Conservation (phyloP, 176 grass and related monocot species). For the Bolboschoenus planiculmis region DNA sequence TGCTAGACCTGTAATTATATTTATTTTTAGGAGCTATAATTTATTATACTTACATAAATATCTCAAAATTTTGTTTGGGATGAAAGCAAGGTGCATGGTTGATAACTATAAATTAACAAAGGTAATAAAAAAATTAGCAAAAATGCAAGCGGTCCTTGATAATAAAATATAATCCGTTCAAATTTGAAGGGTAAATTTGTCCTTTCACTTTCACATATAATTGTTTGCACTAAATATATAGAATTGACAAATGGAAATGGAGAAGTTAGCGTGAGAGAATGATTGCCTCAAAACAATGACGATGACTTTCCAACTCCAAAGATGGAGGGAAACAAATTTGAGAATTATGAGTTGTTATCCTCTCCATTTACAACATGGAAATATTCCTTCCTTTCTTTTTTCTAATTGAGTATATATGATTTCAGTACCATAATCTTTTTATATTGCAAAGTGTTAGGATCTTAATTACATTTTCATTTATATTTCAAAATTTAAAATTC, state of each 20-base stretch:
- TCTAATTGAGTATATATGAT: background rate
- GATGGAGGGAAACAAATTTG: background rate
- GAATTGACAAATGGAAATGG: constrained; percentile 28
- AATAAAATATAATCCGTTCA: background rate
- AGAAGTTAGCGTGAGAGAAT: constrained; percentile 30
- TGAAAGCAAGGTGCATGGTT: background rate
- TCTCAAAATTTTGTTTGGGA: background rate
- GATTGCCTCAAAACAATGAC: constrained; percentile 35
- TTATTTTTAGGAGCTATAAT: too few species aligned
- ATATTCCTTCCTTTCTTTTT: constrained; percentile 23
- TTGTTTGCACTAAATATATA: constrained; percentile 7
- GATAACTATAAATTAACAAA: background rate
- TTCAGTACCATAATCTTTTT: background rate
- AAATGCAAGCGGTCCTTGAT: too few species aligned
- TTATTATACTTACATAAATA: too few species aligned
- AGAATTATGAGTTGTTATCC: constrained; percentile 14
- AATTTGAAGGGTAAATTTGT: background rate
- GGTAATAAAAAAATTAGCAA: too few species aligned
- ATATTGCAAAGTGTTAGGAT: too few species aligned
- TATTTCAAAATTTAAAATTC: background rate
- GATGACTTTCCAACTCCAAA: constrained; percentile 68
- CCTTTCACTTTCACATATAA: constrained; percentile 8
- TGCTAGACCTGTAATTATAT: too few species aligned
- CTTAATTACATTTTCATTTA: constrained; percentile 12
- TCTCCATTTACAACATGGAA: constrained; percentile 34